These are phyloP conservation scores for Oidiodendron maius DNA, from an alignment of 495 filamentous ascomycete species.

Conservation along the genomic window DNA sequence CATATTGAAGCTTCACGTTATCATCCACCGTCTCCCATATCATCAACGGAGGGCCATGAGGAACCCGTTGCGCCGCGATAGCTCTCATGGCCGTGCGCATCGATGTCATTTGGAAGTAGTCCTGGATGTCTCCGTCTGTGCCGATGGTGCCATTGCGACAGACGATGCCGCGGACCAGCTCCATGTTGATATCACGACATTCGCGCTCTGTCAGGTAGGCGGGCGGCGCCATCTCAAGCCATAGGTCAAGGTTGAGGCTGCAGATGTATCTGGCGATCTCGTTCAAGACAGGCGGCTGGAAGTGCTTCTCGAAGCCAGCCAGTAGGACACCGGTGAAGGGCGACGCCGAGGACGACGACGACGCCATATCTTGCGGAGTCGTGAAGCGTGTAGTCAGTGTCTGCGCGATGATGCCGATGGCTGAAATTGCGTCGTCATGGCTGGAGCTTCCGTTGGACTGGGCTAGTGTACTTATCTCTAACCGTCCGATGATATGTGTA, in stretches of 20 bases:
- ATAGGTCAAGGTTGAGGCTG: constrained; percentile 36
- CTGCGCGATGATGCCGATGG: constrained; percentile 3
- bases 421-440: neutral
- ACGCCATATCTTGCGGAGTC: constrained; percentile 29
- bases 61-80: constrained; percentile 42
- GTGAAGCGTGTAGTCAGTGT: constrained; percentile 25
- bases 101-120: constrained; percentile 37
- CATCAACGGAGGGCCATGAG: constrained; percentile 34
- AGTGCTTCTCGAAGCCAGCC: constrained; percentile 39
- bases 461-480: constrained; percentile 1
- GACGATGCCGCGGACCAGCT: constrained; percentile 31
- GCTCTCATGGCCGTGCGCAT: constrained; percentile 39
- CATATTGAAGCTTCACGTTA: constrained; percentile 36
- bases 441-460: constrained; percentile 9
- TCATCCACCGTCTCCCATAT: constrained; percentile 53
- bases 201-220: constrained; percentile 33
- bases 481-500: neutral
- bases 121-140: constrained; percentile 34
- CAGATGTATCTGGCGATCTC: constrained; percentile 31
- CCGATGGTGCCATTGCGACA: constrained; percentile 38
- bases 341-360: no score
- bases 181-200: constrained; percentile 24
- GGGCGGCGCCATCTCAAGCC: constrained; percentile 40
- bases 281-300: constrained; percentile 25
- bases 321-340: constrained; percentile 43